Conservation (phyloP, 805 yeast genomes). For the Yarrowia yakushimensis region DNA sequence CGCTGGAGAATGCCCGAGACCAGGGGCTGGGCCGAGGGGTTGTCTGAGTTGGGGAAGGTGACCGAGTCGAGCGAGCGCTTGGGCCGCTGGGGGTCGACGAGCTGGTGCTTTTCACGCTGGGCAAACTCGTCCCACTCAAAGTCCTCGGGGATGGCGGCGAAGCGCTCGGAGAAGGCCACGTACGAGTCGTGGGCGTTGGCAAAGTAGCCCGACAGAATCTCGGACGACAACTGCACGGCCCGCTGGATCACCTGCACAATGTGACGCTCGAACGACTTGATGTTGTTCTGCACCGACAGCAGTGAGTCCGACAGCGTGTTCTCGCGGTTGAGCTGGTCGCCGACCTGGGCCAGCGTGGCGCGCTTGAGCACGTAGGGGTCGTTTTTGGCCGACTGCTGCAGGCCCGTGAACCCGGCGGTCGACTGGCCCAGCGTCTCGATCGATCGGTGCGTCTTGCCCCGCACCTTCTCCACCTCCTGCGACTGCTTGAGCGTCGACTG, state of each 20-base stretch:
- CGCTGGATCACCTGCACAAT: constrained; percentile 44
- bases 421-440: constrained; percentile 40
- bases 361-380: constrained; percentile 51
- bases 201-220: constrained; percentile 37
- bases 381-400: constrained; percentile 35
- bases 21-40: constrained; percentile 44
- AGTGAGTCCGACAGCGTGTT: constrained; percentile 47
- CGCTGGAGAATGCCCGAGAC: constrained; percentile 48
- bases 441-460: constrained; percentile 40
- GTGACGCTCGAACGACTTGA: constrained; percentile 45
- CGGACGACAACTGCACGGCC: constrained; percentile 38
- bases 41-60: constrained; percentile 42
- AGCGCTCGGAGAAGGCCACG: constrained; percentile 35
- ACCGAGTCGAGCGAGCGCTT: constrained; percentile 42
- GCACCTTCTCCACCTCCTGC: constrained; percentile 41
- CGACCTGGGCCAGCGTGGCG: constrained; percentile 39
- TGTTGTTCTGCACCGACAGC: constrained; percentile 42
- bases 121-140: constrained; percentile 48
- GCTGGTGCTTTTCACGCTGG: constrained; percentile 35
- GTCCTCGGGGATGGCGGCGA: constrained; percentile 40
- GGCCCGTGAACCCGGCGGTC: constrained; percentile 38
- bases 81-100: constrained; percentile 38
- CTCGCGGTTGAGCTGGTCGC: constrained; percentile 46
- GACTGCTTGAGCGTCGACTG: constrained; percentile 38
- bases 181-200: constrained; percentile 36